Base-by-base conservation (phyloP, 2,329 filamentous ascomycete species). In the Diaporthe vexans region DNA sequence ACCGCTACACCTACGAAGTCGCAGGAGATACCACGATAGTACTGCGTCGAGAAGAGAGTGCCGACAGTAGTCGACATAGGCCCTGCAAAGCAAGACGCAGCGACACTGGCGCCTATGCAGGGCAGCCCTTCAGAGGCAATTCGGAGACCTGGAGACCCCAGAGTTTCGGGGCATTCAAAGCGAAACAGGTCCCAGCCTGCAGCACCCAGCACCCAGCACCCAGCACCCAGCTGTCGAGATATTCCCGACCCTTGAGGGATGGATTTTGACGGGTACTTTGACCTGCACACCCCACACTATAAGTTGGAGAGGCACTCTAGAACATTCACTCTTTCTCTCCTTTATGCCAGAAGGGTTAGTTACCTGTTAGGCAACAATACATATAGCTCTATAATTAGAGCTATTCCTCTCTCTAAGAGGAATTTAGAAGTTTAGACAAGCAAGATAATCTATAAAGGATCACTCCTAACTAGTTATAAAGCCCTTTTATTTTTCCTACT, bases 11-110 rank as follows among this genome's bases (percentile, higher is more conserved):
- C 37, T 15, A 1, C 37, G 11, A 11, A 4, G 10, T 67, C 63
- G 46, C 63, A 67, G 63, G 63, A 67, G 29, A 67, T 67, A 65
- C 59, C 43, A 65, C 43, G 59, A 65, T 63, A 63, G 59, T 63
- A 67, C 61, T 35, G 46, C 46, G 61, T 67, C n/a, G 61, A 67
- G 61, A 51, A 19, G 59, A 51, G 59, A 65, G 26, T 15, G 15
- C 59, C 24, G 59, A 15, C 40, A 48, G 10, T 19, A 19, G n/a
- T 26, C 35, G 59, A 29, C 15, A 63, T 26, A 48, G 40, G 40
- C 8, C 5, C 59, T 51, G 43, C 6, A 8, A 15, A 13, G 19
- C 19, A 35, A 21, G 19, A 51, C 24, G 13, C 61, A 33, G 21
- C 46, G 11, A 52, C 29, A 51, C 26, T 15, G 40, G 40, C 24